A percentile compares a stretch with the other conserved stretches of the same genome.
Evolutionary conservation across 1,139 yeast species (phyloP).

Genomic region (Saccharomyces uvarum): DNA sequence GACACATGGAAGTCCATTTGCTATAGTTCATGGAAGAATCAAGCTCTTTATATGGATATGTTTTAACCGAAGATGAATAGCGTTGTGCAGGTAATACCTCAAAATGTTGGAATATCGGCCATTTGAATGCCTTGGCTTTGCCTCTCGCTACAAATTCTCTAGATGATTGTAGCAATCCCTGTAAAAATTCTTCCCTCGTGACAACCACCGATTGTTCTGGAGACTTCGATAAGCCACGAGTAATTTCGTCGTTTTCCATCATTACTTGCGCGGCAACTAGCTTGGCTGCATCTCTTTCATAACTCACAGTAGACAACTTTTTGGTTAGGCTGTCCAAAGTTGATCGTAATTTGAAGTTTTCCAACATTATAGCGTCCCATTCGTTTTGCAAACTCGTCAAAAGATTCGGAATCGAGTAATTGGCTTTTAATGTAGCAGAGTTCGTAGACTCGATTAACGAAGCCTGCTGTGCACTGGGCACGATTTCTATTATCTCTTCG

Average conservation of each 20-base stretch:
- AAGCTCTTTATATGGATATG: neutral
- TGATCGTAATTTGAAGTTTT: slow-evolving; percentile 67
- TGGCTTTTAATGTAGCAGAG: slow-evolving; percentile 35
- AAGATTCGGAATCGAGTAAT: slow-evolving; percentile 65
- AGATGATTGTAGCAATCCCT: neutral
- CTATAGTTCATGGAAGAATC: neutral
- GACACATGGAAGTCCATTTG: neutral
- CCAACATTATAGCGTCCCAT: slow-evolving; percentile 84
- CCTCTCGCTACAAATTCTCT: slow-evolving; percentile 3
- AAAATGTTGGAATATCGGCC: neutral
- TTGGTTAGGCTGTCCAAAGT: slow-evolving; percentile 60
- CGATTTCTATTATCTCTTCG: slow-evolving; percentile 53
- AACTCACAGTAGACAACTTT: slow-evolving; percentile 69
- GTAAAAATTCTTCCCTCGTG: slow-evolving; percentile 1
- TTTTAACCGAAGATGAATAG: neutral
- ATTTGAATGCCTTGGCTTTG: neutral
- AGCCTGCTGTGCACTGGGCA: slow-evolving; percentile 30
- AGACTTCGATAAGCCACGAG: slow-evolving; percentile 35
- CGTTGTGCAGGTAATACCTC: neutral
- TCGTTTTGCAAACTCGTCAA: slow-evolving; percentile 73
- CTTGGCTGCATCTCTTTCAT: slow-evolving; percentile 85
- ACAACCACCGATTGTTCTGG: slow-evolving; percentile 21
- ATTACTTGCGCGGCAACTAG: slow-evolving; percentile 72
- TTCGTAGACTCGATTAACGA: slow-evolving; percentile 18
- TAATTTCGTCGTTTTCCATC: slow-evolving; percentile 68